Percentiles rank a stretch among this genome's conserved stretches.
phyloP scores from a whole-genome alignment of 75 land plant genomes.

The Pinus tabuliformis region DNA sequence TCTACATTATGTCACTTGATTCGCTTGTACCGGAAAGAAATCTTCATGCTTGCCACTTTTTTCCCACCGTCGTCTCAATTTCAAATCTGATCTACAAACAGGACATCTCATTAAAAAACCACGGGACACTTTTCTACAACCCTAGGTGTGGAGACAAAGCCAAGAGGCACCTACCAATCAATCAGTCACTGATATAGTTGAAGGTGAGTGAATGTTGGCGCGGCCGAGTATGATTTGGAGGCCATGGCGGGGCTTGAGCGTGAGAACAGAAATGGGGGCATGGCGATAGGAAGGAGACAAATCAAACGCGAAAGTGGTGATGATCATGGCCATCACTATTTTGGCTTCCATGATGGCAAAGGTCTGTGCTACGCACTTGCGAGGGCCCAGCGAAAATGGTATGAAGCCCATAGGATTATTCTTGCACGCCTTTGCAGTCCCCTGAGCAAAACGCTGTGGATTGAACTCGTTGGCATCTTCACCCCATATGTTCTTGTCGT shows the following conservation, averaged over 20 bases:
- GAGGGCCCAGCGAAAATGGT: constrained; percentile 60
- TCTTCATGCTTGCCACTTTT: no score
- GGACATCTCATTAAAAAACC: no score
- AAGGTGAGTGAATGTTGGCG: no score
- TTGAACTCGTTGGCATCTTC: constrained; percentile 45
- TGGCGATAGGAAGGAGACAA: constrained; percentile 57
- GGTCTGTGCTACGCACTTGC: constrained; percentile 56
- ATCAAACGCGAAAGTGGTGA: constrained; percentile 32
- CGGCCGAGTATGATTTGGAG: constrained; percentile 29
- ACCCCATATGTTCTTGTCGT: constrained; percentile 40
- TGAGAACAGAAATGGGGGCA: constrained; percentile 38
- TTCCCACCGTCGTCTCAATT: no score
- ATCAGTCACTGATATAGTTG: no score
- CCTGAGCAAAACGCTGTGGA: constrained; percentile 52
- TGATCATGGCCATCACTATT: constrained; percentile 55
- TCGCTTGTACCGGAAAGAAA: no score
- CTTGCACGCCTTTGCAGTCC: constrained; percentile 35
- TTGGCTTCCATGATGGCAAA: constrained; percentile 63
- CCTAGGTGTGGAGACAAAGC: no score
- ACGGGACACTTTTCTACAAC: no score
- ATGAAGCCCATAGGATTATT: constrained; percentile 47
- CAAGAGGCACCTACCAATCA: no score
- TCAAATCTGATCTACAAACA: no score
- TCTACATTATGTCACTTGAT: no score
- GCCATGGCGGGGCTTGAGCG: constrained; percentile 52